Conservation (phyloP, 495 filamentous ascomycete species). For the Podospora pseudocomata region DNA sequence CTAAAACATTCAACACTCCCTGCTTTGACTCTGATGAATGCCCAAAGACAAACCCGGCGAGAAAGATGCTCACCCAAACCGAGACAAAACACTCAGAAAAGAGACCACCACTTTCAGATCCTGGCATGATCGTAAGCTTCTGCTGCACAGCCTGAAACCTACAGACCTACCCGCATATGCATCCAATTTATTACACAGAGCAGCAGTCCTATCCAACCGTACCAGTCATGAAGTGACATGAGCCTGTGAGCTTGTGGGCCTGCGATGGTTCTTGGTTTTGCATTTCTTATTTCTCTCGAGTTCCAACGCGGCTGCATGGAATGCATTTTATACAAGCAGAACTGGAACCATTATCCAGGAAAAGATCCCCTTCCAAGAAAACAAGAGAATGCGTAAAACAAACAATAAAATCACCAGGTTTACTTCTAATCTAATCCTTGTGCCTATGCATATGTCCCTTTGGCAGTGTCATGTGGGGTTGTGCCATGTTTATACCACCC, state of each 20-base stretch:
- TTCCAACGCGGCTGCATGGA: too few relatives aligned
- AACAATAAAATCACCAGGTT: not conserved
- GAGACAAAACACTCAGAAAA: not conserved
- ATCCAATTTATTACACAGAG: not conserved
- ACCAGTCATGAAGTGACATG: not conserved
- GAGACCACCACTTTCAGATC: not conserved
- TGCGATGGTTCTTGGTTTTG: too few relatives aligned
- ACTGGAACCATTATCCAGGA: too few relatives aligned
- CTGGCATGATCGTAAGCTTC: not conserved
- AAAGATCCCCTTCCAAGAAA: too few relatives aligned
- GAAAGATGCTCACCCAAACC: too few relatives aligned
- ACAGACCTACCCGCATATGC: not conserved
- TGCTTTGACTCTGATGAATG: not conserved
- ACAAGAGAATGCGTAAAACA: too few relatives aligned
- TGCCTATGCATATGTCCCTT: not conserved
- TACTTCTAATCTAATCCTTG: not conserved
- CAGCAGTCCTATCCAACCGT: not conserved
- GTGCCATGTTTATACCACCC: not conserved
- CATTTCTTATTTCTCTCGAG: too few relatives aligned
- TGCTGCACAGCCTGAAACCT: not conserved
- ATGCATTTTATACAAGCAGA: too few relatives aligned
- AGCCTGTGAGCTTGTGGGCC: too few relatives aligned
- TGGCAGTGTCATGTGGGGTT: not conserved
- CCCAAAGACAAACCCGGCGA: too few relatives aligned
- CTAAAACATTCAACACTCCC: not conserved